These are phyloP conservation scores for Talaromyces adpressus DNA, from an alignment of 495 filamentous ascomycete genomes.

Conservation along the genomic window DNA sequence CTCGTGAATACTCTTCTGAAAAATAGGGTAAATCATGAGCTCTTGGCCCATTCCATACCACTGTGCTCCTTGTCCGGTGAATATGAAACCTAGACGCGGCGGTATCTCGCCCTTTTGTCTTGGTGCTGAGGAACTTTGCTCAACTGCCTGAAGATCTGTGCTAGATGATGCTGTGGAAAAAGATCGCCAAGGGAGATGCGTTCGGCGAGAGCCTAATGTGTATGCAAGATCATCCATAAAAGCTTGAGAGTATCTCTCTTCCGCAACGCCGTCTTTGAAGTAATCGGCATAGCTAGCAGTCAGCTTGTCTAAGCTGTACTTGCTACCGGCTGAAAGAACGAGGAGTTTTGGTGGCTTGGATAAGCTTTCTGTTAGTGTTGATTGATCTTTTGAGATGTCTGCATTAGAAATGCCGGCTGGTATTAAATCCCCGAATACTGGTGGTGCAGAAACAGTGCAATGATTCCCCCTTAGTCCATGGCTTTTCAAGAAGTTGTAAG, in stretches of 20 bases:
- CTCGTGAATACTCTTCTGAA: background rate
- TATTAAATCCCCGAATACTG: too few relatives aligned
- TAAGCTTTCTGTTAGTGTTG: background rate
- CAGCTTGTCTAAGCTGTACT: slow-evolving; percentile 4
- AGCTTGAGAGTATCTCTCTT: too few relatives aligned
- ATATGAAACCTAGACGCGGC: slow-evolving; percentile 19
- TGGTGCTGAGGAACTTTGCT: slow-evolving; percentile 9
- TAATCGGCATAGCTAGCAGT: background rate
- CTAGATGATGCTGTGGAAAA: too few relatives aligned
- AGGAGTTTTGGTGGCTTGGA: slow-evolving; percentile 9
- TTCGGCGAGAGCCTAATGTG: slow-evolving; percentile 21
- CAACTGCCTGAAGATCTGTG: too few relatives aligned
- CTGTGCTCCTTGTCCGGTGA: slow-evolving; percentile 32
- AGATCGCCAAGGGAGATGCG: slow-evolving; percentile 14
- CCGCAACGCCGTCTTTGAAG: background rate
- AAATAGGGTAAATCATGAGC: slow-evolving; percentile 8
- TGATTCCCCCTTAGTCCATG: background rate
- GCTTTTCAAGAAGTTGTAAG: slow-evolving; percentile 8
- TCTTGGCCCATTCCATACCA: slow-evolving; percentile 26
- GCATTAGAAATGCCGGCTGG: background rate
- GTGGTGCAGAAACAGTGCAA: background rate
- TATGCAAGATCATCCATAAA: slow-evolving; percentile 21
- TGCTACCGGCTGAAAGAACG: slow-evolving; percentile 15
- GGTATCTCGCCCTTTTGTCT: background rate
- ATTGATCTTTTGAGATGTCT: background rate